phyloP scores from a whole-genome alignment of 345 rosid species.

The Abelmoschus esculentus region DNA sequence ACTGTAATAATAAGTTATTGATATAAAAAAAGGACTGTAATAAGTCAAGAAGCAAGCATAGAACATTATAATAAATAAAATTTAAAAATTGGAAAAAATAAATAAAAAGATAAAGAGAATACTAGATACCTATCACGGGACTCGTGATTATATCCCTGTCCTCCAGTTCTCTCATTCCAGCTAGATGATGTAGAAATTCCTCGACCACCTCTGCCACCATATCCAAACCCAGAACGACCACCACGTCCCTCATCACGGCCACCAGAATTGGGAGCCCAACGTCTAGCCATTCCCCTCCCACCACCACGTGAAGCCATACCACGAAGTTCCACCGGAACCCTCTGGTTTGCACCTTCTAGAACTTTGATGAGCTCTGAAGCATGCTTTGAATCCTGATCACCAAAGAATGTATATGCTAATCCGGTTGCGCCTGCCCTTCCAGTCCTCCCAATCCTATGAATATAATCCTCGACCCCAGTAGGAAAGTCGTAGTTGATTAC shows the following conservation, averaged over 20 bases:
- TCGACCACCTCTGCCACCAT: slow-evolving; percentile 43
- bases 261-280: slow-evolving; percentile 62
- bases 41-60: no score
- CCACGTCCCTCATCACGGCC: slow-evolving; percentile 66
- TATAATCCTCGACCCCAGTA: slow-evolving; percentile 95
- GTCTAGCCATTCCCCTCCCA: slow-evolving; percentile 61
- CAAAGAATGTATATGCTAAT: slow-evolving; percentile 68
- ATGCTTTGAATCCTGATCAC: slow-evolving; percentile 86
- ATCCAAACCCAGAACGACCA: slow-evolving; percentile 50
- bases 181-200: slow-evolving; percentile 25
- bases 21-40: background rate
- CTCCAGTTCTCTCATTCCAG: slow-evolving; percentile 34
- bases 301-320: slow-evolving; percentile 83
- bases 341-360: slow-evolving; percentile 87
- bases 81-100: background rate
- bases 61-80: background rate
- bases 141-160: slow-evolving; percentile 40
- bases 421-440: slow-evolving; percentile 99
- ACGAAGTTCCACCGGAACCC: slow-evolving; percentile 77
- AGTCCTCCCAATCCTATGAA: slow-evolving; percentile 96
- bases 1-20: background rate
- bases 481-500: slow-evolving; percentile 96
- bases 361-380: slow-evolving; percentile 82
- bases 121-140: slow-evolving; percentile 57
- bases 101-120: background rate